Evolutionary conservation across 208 protist genomes (phyloP).

Genomic region (Blechomonas ayalai): DNA sequence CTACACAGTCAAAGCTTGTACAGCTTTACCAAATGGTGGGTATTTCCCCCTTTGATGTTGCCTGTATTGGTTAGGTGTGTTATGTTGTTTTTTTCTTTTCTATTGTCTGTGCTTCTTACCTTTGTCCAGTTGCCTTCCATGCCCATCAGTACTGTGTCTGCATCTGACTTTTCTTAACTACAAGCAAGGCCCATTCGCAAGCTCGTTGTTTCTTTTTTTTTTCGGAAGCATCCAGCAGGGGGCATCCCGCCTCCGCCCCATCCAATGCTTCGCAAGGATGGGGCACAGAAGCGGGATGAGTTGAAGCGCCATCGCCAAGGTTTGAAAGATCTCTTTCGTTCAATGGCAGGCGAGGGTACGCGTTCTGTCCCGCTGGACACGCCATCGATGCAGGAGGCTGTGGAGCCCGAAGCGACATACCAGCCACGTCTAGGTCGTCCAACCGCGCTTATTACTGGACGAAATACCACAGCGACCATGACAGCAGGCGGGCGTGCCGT

Average conservation of each 20-base stretch:
- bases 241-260: too few relatives aligned
- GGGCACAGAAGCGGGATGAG: too few relatives aligned
- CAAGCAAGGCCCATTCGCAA: background rate
- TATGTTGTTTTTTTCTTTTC: constrained; percentile 10
- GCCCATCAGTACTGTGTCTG: too few relatives aligned
- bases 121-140: background rate
- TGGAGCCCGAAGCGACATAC: background rate
- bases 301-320: too few relatives aligned
- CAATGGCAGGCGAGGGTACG: too few relatives aligned
- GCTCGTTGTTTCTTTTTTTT: constrained; percentile 10
- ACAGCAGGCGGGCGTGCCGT: constrained; percentile 13
- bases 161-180: background rate
- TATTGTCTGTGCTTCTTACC: constrained; percentile 1
- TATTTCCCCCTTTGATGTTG: too few relatives aligned
- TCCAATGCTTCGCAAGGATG: too few relatives aligned
- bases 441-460: background rate
- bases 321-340: too few relatives aligned
- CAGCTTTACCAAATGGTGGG: too few relatives aligned
- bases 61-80: background rate
- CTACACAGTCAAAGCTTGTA: too few relatives aligned
- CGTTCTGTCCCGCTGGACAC: constrained; percentile 1
- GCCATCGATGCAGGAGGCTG: background rate
- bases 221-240: too few relatives aligned
- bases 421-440: background rate
- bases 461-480: constrained; percentile 5